Percentiles rank a stretch among this genome's conserved stretches.
These are phyloP conservation scores for Spinacia oleracea DNA, from an alignment of 179 eudicot genomes.

Conservation along the genomic window DNA sequence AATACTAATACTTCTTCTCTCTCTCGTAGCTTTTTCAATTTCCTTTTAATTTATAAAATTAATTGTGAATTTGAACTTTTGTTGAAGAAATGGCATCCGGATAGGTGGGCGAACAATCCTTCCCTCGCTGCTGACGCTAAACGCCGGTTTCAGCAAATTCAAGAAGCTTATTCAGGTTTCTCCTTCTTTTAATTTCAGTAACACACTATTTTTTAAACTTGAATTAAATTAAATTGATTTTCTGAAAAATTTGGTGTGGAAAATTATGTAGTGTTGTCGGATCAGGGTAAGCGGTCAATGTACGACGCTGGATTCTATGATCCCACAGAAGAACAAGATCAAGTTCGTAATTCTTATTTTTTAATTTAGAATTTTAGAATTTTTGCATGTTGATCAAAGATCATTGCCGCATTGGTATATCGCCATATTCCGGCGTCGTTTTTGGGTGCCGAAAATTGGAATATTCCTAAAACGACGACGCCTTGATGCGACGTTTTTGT, in stretches of 20 bases:
- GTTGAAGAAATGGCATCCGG: constrained; percentile 91
- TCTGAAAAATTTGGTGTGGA: not conserved
- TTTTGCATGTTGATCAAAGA: constrained; percentile 16
- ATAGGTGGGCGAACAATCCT: constrained; percentile 60
- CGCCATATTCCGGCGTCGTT: not conserved
- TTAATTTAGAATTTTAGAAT: not conserved
- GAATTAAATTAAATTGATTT: not conserved
- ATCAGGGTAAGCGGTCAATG: constrained; percentile 73
- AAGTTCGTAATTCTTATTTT: constrained; percentile 31
- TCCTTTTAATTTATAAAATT: not conserved
- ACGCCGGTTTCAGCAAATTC: constrained; percentile 79
- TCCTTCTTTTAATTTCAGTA: not conserved
- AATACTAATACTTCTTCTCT: constrained; percentile 9
- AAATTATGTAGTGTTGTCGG: constrained; percentile 64
- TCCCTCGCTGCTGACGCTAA: constrained; percentile 64
- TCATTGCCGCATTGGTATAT: not conserved
- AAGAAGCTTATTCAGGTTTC: constrained; percentile 89
- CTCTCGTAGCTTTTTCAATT: not conserved
- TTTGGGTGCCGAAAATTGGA: not conserved
- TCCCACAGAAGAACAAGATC: constrained; percentile 77
- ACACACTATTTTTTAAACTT: not conserved
- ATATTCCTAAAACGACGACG: not conserved
- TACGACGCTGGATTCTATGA: constrained; percentile 88
- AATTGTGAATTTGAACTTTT: not conserved
- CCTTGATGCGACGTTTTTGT: not conserved